Evolutionary conservation across 805 yeast genomes (phyloP), one percentile per base, ranked within the genome.

Genomic region (Yarrowia porcina): DNA sequence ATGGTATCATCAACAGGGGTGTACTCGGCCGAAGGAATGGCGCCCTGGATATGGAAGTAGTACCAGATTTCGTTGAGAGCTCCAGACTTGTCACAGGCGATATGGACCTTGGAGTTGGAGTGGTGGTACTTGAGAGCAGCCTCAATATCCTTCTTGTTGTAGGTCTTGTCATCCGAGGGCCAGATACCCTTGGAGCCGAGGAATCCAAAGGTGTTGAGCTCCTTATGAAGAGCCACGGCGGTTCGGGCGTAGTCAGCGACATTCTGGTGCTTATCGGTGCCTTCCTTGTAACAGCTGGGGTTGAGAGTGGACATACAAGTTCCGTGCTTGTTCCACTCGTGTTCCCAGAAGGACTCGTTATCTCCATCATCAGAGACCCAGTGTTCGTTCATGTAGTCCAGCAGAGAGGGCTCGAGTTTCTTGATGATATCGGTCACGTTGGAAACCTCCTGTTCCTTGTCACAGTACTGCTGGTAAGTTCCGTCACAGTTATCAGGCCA

Each of bases 401-500:
- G 76, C 56, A 90, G 76, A 7, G 80, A 85, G 15, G 70, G 67
- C 61, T 86, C 69, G 25, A 74, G 70, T 11, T 62, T 72, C 59
- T 75, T 69, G 63, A 89, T 71, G 21, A 84, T 75, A 32, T 74
- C 67, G 44, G 78, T 73, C 2, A 82, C 84, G 68, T 80, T 80
- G 44, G 75, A 70, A 64, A 90, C 82, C 66, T 81, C 81, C 75
- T 86, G 75, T 2, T 79, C 74, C 8, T 78, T 71, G 71, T 89
- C 86, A 76, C 97, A 92, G 74, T 83, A 89, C 75, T 88, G 93
- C 61, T 83, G 84, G 75, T 81, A 92, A 2, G 87, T 79, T 1
- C 97, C 97, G 72, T 84, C 86, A 77, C 97, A 92, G 68, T 83
- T 82, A 73, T 90, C 96, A 23, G 93, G 90, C 97, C 97, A 90